phyloP scores from a whole-genome alignment of 139 green algal genomes.

The Prasinococcaceae sp. region DNA sequence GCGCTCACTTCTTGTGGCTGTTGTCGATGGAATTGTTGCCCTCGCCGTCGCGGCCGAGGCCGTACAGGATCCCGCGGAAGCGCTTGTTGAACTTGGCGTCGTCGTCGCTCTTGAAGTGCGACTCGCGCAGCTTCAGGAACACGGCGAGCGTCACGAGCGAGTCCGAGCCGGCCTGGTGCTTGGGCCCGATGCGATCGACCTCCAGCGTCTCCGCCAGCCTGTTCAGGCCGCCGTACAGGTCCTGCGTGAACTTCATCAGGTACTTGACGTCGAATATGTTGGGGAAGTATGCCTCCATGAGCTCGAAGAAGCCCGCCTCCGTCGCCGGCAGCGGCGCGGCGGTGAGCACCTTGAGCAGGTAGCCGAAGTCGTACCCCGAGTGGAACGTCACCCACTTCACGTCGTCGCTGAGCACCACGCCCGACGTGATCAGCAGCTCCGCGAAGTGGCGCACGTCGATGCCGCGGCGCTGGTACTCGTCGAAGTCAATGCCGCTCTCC shows the following conservation, averaged over 20 bases:
- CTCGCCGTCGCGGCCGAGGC: conserved; percentile 62
- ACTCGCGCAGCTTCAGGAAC: conserved; percentile 82
- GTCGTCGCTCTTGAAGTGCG: conserved; percentile 68
- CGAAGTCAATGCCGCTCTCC: conserved; percentile 92
- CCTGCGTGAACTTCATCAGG: conserved; percentile 87
- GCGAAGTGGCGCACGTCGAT: conserved; percentile 87
- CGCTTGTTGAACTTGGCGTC: conserved; percentile 30
- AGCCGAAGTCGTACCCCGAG: conserved; percentile 95
- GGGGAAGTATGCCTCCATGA: conserved; percentile 76
- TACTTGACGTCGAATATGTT: conserved; percentile 98
- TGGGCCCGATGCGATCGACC: conserved; percentile 75
- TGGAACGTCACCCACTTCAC: conserved; percentile 81
- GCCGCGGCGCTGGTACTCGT: conserved; percentile 57
- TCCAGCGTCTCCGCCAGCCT: conserved; percentile 89
- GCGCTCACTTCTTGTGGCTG: too few species aligned
- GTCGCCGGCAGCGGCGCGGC: conserved; percentile 59
- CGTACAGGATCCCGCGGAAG: conserved; percentile 82
- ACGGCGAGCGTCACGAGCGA: conserved; percentile 74
- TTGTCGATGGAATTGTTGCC: not conserved
- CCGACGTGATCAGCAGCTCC: conserved; percentile 88
- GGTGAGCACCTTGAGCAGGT: conserved; percentile 94
- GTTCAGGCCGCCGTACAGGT: conserved; percentile 91
- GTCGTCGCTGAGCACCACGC: conserved; percentile 91
- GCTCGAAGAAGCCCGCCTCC: conserved; percentile 87
- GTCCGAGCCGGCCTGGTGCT: conserved; percentile 71